Evolutionary conservation across 371 early-diverging fungal genomes (phyloP).

Genomic region (Mucor piriformis): DNA sequence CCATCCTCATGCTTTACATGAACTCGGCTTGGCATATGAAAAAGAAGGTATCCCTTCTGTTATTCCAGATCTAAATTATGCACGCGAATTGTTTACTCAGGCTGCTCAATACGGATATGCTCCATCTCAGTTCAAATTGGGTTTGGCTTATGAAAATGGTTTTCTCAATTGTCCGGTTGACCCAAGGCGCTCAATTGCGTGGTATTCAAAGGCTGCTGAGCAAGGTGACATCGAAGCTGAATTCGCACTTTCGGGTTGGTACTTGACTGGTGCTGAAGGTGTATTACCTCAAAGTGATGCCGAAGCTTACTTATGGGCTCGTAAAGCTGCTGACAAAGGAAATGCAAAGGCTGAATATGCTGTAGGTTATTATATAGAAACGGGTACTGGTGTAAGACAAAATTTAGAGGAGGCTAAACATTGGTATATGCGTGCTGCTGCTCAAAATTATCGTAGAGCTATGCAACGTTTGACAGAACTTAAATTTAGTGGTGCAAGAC

Average conservation of each 20-base stretch:
- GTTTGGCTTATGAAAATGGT: conserved; percentile 94
- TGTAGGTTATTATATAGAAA: conserved; percentile 85
- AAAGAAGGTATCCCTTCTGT: conserved; percentile 75
- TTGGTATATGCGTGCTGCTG: conserved; percentile 82
- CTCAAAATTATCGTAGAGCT: conserved; percentile 74
- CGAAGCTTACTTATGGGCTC: conserved; percentile 89
- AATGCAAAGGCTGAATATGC: conserved; percentile 89
- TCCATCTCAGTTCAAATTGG: conserved; percentile 92
- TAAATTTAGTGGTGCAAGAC: conserved; percentile 60
- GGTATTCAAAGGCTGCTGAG: conserved; percentile 94
- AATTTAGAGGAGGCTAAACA: conserved; percentile 72
- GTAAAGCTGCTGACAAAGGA: conserved; percentile 82
- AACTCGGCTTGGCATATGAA: conserved; percentile 90
- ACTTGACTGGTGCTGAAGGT: conserved; percentile 84
- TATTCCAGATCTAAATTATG: conserved; percentile 82
- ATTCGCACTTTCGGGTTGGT: conserved; percentile 89
- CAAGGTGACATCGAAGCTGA: conserved; percentile 83
- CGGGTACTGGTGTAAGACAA: conserved; percentile 73
- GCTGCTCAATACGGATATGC: conserved; percentile 94
- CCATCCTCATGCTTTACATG: conserved; percentile 92
- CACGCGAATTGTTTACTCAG: conserved; percentile 87
- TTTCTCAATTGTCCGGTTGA: conserved; percentile 86
- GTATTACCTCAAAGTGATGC: conserved; percentile 78
- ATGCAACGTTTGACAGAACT: conserved; percentile 75
- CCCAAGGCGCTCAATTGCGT: conserved; percentile 90